Evolutionary conservation across 306 rosid genomes (phyloP).

Genomic region (Sechiopsis laciniata): DNA sequence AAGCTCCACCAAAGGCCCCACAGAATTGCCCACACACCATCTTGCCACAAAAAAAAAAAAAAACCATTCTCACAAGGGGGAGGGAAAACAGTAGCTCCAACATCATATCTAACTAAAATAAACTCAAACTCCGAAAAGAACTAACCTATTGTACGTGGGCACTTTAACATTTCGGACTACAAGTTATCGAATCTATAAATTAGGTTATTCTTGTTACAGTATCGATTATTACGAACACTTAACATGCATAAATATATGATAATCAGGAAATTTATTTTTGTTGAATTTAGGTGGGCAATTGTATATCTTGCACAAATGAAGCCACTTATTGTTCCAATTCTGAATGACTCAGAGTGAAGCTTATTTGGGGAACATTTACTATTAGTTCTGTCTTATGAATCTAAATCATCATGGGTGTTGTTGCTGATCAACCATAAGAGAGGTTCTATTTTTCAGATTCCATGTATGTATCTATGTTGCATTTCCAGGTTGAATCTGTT

Average conservation of each 20-base stretch:
- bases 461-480: slow-evolving; percentile 16
- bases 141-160: no score
- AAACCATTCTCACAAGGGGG: no score
- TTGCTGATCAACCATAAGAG: slow-evolving; percentile 12
- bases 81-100: no score
- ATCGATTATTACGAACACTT: neutral
- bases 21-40: no score
- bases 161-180: neutral
- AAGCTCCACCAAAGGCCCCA: no score
- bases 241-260: neutral
- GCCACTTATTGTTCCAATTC: slow-evolving; percentile 87
- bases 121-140: no score
- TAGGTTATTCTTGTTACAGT: neutral
- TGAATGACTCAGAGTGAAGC: slow-evolving; percentile 63
- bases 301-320: slow-evolving; percentile 97
- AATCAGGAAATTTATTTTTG: slow-evolving; percentile 9
- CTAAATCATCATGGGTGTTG: slow-evolving; percentile 12
- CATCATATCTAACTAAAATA: no score
- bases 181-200: neutral
- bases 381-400: neutral
- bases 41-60: no score
- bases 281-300: slow-evolving; percentile 82
- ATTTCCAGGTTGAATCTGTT: slow-evolving; percentile 15
- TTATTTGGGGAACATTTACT: slow-evolving; percentile 8
- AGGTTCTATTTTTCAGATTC: slow-evolving; percentile 11